Percentiles rank a stretch among this genome's conserved stretches.
These are phyloP conservation scores for Pisolithus orientalis DNA, from an alignment of 768 basidiomycete genomes.

Conservation along the genomic window DNA sequence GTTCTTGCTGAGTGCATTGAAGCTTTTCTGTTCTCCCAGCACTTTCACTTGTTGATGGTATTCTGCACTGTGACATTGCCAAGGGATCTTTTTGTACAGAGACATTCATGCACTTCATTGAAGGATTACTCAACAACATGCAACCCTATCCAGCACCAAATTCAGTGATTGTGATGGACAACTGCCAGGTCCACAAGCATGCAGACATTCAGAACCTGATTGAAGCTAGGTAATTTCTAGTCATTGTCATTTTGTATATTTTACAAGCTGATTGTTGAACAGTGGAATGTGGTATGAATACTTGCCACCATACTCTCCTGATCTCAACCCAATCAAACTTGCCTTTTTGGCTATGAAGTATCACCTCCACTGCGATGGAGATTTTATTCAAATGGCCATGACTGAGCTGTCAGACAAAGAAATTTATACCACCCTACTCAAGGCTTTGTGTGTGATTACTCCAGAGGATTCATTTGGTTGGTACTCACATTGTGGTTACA, in stretches of 20 bases:
- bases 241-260: background rate
- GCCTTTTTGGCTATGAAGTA: slow-evolving; percentile 24
- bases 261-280: background rate
- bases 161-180: too few relatives aligned
- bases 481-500: slow-evolving; percentile 13
- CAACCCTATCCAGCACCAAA: too few relatives aligned
- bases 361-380: slow-evolving; percentile 12
- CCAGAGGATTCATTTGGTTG: slow-evolving; percentile 11
- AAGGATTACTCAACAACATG: too few relatives aligned
- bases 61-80: background rate
- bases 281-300: too few relatives aligned
- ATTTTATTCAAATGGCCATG: slow-evolving; percentile 7
- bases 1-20: background rate
- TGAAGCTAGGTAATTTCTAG: slow-evolving; percentile 26
- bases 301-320: slow-evolving; percentile 24
- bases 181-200: too few relatives aligned
- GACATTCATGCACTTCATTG: slow-evolving; percentile 28
- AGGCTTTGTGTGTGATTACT: slow-evolving; percentile 16
- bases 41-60: background rate
- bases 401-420: slow-evolving; percentile 3
- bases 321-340: slow-evolving; percentile 26
- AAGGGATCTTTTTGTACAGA: slow-evolving; percentile 23
- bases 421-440: slow-evolving; percentile 14
- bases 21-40: slow-evolving; percentile 1
- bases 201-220: slow-evolving; percentile 31